These are phyloP conservation scores for Candida nanaspora DNA, from an alignment of 805 yeast genomes.

Conservation along the genomic window DNA sequence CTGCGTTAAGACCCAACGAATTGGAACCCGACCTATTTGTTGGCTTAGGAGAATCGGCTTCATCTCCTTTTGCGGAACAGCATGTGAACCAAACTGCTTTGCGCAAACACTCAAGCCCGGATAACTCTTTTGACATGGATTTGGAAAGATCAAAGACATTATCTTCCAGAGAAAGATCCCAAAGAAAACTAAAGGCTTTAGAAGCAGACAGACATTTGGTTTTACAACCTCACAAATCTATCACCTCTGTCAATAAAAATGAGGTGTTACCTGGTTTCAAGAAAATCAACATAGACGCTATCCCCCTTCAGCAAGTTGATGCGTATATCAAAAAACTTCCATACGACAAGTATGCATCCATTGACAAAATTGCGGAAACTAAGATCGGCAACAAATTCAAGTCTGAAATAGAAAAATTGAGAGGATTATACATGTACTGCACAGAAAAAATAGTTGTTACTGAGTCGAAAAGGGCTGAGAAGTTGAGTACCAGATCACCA, in stretches of 20 bases:
- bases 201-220: constrained; percentile 54
- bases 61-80: constrained; percentile 3
- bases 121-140: constrained; percentile 29
- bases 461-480: constrained; percentile 27
- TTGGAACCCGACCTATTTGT: constrained; percentile 14
- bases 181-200: constrained; percentile 58
- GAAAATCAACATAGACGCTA: constrained; percentile 13
- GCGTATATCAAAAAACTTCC: constrained; percentile 29
- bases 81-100: no score
- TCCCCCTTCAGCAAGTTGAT: constrained; percentile 34
- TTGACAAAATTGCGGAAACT: constrained; percentile 47
- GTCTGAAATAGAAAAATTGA: constrained; percentile 48
- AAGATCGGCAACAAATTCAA: constrained; percentile 46
- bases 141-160: constrained; percentile 68
- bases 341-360: constrained; percentile 35
- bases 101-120: not conserved
- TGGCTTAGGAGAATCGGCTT: constrained; percentile 31
- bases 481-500: constrained; percentile 22
- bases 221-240: constrained; percentile 51
- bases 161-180: constrained; percentile 58
- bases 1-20: not conserved
- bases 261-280: constrained; percentile 24
- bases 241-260: constrained; percentile 38
- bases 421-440: constrained; percentile 60
- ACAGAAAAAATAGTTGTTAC: constrained; percentile 49